Base-by-base conservation (phyloP, 1,139 yeast species). In the Casaregolazyma suthepensis region DNA sequence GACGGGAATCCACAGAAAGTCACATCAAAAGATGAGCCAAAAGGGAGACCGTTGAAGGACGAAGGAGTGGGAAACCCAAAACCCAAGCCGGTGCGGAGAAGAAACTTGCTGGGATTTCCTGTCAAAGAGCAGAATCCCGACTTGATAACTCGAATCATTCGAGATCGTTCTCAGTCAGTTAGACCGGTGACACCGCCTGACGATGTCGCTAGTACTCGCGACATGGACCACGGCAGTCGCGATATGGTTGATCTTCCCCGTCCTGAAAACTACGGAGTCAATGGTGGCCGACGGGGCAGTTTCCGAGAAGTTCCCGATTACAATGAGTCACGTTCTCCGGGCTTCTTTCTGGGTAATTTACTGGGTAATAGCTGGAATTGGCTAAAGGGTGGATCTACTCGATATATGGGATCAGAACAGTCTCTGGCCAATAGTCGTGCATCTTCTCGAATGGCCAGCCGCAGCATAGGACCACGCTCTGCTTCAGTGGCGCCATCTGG, bases 191-290 rank as follows among this genome's bases (percentile, higher is more conserved):
- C 45, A 9, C 45, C 45, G 12, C 29, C 45, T n/a, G 31, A 43
- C 13, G 44, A 26, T 35, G n/a, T 15, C 10, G 18, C 22, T 29
- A 15, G 40, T 35, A 23, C 22, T n/a, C 19, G 20, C 17, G 26
- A 15, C n/a, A 18, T 20, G 15, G 23, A 20, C n/a, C 43, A 18
- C 29, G 19, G 42, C 2, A 45, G 43, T 3, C 35, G 35, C 29
- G 46, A 48, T 3, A 17, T 17, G 17, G 48, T 49, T 2, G 47
- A 49, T 18, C 29, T 49, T n/a, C 52, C 52, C n/a, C 35, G 22
- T 12, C 52, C 52, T 9, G 52, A 49, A 17, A 29, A 49, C 29
- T 49, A 49, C 44, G 52, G 52, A 2, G 47, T 23, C 2, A 40
- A 31, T 7, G 18, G 45, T 22, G 20, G 20, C 22, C 46, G 52